Percentiles rank a stretch among this genome's conserved stretches.
phyloP scores from a whole-genome alignment of 192 early-diverging fungal species.

The Coemansia sp. region DNA sequence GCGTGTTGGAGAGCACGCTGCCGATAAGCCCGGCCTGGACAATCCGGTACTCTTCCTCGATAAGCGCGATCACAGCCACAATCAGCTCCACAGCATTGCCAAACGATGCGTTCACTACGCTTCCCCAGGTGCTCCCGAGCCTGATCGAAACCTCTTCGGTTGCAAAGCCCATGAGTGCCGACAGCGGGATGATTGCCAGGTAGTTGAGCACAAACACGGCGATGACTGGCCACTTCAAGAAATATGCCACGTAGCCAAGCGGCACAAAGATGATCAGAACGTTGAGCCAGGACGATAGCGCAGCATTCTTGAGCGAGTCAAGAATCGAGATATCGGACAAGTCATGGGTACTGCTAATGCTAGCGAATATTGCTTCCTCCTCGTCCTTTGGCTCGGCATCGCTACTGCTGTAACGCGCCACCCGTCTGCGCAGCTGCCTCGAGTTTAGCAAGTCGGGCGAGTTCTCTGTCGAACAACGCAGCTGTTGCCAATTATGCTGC shows the following conservation, averaged over 20 bases:
- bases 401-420: constrained; percentile 29
- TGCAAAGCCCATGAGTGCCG: constrained; percentile 82
- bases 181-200: constrained; percentile 84
- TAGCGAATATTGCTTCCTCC: constrained; percentile 4
- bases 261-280: constrained; percentile 75
- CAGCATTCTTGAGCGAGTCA: constrained; percentile 34
- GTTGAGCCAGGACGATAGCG: constrained; percentile 64
- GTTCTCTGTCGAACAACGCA: constrained; percentile 6
- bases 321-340: constrained; percentile 10
- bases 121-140: constrained; percentile 66
- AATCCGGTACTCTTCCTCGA: constrained; percentile 60
- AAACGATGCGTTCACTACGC: constrained; percentile 68
- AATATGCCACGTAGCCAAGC: constrained; percentile 67
- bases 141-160: constrained; percentile 82
- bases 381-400: neutral
- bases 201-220: constrained; percentile 82
- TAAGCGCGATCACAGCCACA: constrained; percentile 60
- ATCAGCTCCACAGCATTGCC: constrained; percentile 69
- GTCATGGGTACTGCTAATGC: neutral
- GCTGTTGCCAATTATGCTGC: neutral
- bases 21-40: constrained; percentile 83
- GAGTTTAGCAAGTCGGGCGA: constrained; percentile 50
- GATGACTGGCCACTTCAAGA: constrained; percentile 65
- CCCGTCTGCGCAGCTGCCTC: constrained; percentile 39
- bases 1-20: constrained; percentile 87